Evolutionary conservation across 2,329 filamentous ascomycete species (phyloP).

Genomic region (Cadophora sp.): DNA sequence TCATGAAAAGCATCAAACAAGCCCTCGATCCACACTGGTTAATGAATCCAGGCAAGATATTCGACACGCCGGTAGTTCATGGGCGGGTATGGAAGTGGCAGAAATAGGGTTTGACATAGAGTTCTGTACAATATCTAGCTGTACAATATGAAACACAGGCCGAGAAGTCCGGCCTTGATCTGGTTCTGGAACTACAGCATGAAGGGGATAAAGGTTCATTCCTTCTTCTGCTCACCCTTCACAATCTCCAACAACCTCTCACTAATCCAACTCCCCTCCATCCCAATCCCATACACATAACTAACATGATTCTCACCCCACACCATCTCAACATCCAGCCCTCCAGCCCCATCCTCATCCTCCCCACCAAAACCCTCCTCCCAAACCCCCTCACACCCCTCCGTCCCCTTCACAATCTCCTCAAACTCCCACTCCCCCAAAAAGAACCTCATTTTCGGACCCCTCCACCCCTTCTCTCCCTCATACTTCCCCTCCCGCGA

Average conservation of each 20-base stretch:
- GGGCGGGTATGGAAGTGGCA: constrained; percentile 8
- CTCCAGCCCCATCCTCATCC: neutral
- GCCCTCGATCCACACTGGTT: constrained; percentile 85
- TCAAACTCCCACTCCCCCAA: constrained; percentile 8
- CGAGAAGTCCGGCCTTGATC: neutral
- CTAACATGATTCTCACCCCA: constrained; percentile 14
- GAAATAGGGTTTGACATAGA: neutral
- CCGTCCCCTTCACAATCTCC: constrained; percentile 4
- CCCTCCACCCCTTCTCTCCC: neutral
- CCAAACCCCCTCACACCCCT: neutral
- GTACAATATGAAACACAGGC: neutral
- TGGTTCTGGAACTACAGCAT: no score
- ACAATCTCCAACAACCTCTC: constrained; percentile 6
- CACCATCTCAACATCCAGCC: neutral
- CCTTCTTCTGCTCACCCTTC: neutral
- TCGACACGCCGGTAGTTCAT: constrained; percentile 20
- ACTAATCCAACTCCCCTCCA: constrained; percentile 5
- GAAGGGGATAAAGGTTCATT: neutral
- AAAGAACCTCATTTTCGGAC: neutral
- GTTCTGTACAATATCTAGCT: neutral
- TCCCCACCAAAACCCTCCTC: neutral
- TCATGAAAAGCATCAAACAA: constrained; percentile 83
- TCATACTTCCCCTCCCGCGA: neutral
- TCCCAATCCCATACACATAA: constrained; percentile 14
- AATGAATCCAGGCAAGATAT: constrained; percentile 68